Conservation (phyloP, 768 basidiomycete species). For the Pulveroboletus sp. region DNA sequence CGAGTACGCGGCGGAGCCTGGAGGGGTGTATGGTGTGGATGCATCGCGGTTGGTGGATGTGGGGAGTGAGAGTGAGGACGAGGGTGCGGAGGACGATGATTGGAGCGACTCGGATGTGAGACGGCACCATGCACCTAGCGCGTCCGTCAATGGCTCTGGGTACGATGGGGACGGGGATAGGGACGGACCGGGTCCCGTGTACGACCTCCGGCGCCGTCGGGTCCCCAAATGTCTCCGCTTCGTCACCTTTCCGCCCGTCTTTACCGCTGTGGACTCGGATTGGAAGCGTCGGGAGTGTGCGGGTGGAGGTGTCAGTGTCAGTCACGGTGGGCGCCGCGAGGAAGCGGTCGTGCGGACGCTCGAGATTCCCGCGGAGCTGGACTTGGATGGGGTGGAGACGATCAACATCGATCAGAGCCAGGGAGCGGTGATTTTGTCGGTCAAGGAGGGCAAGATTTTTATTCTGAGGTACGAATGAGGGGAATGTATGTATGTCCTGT, state of each 20-base stretch:
- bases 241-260: conserved; percentile 63
- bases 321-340: conserved; percentile 30
- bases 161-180: no score
- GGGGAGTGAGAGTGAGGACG: conserved; percentile 31
- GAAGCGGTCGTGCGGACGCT: conserved; percentile 56
- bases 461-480: conserved; percentile 61
- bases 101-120: no score
- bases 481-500: background rate
- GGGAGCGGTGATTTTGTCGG: conserved; percentile 67
- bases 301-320: no score
- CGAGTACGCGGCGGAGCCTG: conserved; percentile 46
- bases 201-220: conserved; percentile 26
- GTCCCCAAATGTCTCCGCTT: conserved; percentile 58
- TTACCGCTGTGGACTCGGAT: conserved; percentile 18
- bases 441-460: conserved; percentile 67
- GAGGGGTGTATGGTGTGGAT: conserved; percentile 28
- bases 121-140: no score
- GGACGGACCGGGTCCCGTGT: conserved; percentile 18
- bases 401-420: conserved; percentile 79
- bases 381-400: conserved; percentile 65
- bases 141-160: no score
- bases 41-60: conserved; percentile 28
- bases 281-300: no score
- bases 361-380: conserved; percentile 61
- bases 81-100: conserved; percentile 19